Percentiles rank a stretch among this genome's conserved stretches.
These are phyloP conservation scores for Calocybe indica DNA, from an alignment of 768 basidiomycete genomes.

Conservation along the genomic window DNA sequence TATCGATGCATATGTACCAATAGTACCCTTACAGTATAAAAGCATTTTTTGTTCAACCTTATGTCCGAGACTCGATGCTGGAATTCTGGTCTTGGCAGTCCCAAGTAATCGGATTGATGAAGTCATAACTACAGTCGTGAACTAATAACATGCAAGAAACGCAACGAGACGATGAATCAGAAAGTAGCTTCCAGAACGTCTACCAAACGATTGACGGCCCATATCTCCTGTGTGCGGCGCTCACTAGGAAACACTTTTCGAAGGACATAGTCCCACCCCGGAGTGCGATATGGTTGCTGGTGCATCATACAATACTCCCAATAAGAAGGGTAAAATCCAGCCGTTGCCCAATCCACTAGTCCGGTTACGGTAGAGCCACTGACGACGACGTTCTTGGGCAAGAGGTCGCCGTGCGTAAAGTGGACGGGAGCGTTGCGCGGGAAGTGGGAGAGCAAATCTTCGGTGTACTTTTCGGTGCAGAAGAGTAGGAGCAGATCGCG, in stretches of 20 bases:
- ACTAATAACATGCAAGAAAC: no score
- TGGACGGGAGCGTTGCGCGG: conserved; percentile 9
- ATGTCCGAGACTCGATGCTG: no score
- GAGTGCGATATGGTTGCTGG: conserved; percentile 14
- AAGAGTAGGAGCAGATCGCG: conserved; percentile 13
- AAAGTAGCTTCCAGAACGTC: not conserved
- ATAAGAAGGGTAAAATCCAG: conserved; percentile 29
- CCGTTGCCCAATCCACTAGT: conserved; percentile 31
- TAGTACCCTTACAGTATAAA: no score
- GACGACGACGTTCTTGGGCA: conserved; percentile 37
- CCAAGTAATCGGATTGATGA: no score
- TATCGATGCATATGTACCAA: no score
- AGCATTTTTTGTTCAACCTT: no score
- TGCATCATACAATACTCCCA: conserved; percentile 26
- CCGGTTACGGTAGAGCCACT: conserved; percentile 18
- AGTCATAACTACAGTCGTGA: no score
- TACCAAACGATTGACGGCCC: conserved; percentile 3
- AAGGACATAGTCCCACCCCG: conserved; percentile 13
- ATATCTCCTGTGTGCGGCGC: conserved; percentile 13
- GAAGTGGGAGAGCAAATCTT: conserved; percentile 6
- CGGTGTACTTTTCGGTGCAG: conserved; percentile 12
- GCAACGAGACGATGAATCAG: no score
- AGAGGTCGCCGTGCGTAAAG: conserved; percentile 37
- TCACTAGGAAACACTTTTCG: conserved; percentile 12
- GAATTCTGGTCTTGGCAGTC: no score